Evolutionary conservation across 768 basidiomycete species (phyloP).

Genomic region (Phallus indusiatus): DNA sequence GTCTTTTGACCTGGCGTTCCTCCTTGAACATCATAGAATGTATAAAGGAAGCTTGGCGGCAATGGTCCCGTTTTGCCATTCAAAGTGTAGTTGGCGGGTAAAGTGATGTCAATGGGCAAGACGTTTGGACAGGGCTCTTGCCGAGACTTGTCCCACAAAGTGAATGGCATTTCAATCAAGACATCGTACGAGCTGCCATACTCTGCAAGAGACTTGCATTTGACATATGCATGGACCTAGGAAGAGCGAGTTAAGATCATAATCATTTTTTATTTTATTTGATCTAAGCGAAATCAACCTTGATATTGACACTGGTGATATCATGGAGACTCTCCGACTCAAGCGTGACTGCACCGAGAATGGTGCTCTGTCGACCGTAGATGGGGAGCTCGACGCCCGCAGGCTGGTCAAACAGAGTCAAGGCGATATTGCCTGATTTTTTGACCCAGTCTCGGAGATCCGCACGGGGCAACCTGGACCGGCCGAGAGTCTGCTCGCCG

Average conservation of each 20-base stretch:
- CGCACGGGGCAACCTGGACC: not conserved
- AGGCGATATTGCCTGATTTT: slow-evolving; percentile 19
- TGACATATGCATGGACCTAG: slow-evolving; percentile 3
- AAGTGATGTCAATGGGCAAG: slow-evolving; percentile 42
- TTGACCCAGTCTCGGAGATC: slow-evolving; percentile 1
- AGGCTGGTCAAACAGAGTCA: slow-evolving; percentile 46
- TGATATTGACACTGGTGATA: slow-evolving; percentile 52
- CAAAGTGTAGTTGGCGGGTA: slow-evolving; percentile 45
- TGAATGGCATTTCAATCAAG: slow-evolving; percentile 10
- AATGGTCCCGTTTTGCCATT: slow-evolving; percentile 26
- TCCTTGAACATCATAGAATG: slow-evolving; percentile 46
- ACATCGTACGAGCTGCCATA: not conserved
- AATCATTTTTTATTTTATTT: not conserved
- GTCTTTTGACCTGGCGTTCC: slow-evolving; percentile 69
- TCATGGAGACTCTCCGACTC: slow-evolving; percentile 35
- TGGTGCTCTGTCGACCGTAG: slow-evolving; percentile 40
- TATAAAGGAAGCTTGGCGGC: slow-evolving; percentile 40
- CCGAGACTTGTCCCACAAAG: slow-evolving; percentile 50
- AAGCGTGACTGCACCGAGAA: slow-evolving; percentile 50
- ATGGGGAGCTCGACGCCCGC: slow-evolving; percentile 40
- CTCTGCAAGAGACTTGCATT: slow-evolving; percentile 8
- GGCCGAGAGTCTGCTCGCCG: slow-evolving; percentile 39
- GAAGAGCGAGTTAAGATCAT: not conserved
- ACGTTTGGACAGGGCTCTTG: slow-evolving; percentile 40
- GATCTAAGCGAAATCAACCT: slow-evolving; percentile 30